Evolutionary conservation across 108 stramenopile species (phyloP).

Genomic region (Cyclotella cryptica): DNA sequence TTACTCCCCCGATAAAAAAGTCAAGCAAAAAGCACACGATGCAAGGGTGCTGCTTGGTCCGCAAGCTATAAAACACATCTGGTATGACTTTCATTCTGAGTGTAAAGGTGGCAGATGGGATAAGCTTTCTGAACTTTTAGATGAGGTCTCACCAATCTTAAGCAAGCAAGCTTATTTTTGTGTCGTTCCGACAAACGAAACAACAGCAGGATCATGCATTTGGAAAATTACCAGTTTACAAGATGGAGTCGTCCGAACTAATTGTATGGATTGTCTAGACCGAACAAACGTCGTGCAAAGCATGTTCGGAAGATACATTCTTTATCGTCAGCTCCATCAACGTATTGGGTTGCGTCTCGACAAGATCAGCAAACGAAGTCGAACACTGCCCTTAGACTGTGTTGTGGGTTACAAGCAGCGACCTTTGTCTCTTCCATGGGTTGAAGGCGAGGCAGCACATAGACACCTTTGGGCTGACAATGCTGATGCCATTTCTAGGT

Average conservation of each 20-base stretch:
- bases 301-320: conserved; percentile 82
- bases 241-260: conserved; percentile 92
- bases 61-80: conserved; percentile 71
- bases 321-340: conserved; percentile 64
- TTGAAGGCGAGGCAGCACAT: conserved; percentile 73
- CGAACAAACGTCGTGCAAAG: conserved; percentile 98
- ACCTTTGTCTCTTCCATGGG: conserved; percentile 70
- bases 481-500: conserved; percentile 90
- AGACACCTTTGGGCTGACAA: conserved; percentile 90
- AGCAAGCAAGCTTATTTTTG: conserved; percentile 75
- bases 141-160: conserved; percentile 69
- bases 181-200: conserved; percentile 33
- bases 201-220: background rate
- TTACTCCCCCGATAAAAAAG: background rate
- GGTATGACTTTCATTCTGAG: conserved; percentile 99
- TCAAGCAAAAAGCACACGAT: background rate
- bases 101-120: conserved; percentile 91
- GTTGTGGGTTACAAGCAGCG: conserved; percentile 41
- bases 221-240: conserved; percentile 71
- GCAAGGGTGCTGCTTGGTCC: conserved; percentile 17
- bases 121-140: conserved; percentile 76
- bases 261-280: conserved; percentile 99
- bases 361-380: conserved; percentile 16
- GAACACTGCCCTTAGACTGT: conserved; percentile 47
- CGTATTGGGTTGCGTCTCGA: conserved; percentile 29